These are phyloP conservation scores for Rhizopogon salebrosus DNA, from an alignment of 768 basidiomycete species.

Conservation along the genomic window DNA sequence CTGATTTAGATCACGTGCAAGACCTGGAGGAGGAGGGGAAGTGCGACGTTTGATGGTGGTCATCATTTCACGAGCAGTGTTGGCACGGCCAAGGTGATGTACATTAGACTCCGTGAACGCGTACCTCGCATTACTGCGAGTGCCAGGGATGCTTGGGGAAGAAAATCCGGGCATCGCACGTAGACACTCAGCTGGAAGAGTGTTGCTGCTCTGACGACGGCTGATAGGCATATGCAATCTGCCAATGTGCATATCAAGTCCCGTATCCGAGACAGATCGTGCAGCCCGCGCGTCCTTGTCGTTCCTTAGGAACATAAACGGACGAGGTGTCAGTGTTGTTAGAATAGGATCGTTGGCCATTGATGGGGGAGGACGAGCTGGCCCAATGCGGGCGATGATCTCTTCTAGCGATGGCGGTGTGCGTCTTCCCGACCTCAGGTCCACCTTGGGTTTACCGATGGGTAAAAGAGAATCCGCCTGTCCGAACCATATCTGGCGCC, in stretches of 20 bases:
- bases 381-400: conserved; percentile 58
- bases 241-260: conserved; percentile 29
- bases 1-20: conserved; percentile 15
- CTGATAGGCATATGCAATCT: conserved; percentile 39
- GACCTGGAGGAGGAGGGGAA: conserved; percentile 20
- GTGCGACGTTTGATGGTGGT: conserved; percentile 57
- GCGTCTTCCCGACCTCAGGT: conserved; percentile 12
- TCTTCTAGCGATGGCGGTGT: conserved; percentile 68
- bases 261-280: conserved; percentile 14
- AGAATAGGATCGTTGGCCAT: not conserved
- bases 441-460: conserved; percentile 17
- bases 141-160: conserved; percentile 41
- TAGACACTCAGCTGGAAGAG: conserved; percentile 3
- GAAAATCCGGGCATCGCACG: conserved; percentile 29
- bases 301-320: conserved; percentile 29
- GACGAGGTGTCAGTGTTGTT: conserved; percentile 12
- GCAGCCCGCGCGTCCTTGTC: conserved; percentile 6
- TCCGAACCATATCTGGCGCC: conserved; percentile 44
- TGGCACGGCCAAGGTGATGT: conserved; percentile 47
- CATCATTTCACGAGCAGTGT: conserved; percentile 61
- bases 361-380: not conserved
- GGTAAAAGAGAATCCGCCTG: conserved; percentile 57
- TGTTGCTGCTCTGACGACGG: conserved; percentile 13
- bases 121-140: conserved; percentile 35
- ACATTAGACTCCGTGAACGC: conserved; percentile 52